Conservation (phyloP, 805 yeast species). For the Yarrowia sp. region DNA sequence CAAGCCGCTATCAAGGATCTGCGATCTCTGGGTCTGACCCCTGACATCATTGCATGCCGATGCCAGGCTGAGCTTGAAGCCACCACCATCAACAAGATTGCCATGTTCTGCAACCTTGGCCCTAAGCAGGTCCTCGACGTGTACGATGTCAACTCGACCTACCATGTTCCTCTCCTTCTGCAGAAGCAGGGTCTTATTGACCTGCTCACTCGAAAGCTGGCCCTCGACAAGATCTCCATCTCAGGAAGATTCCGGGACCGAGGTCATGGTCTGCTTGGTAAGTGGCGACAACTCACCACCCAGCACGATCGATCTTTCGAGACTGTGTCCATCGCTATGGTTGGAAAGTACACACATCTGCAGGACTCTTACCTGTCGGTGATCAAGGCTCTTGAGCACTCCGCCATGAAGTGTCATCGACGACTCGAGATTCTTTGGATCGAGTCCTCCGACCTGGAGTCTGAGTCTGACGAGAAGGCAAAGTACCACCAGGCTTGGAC, state of each 20-base stretch:
- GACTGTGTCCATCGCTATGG: constrained; percentile 91
- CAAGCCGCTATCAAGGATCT: constrained; percentile 98
- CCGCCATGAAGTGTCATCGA: constrained; percentile 87
- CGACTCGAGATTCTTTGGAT: constrained; percentile 93
- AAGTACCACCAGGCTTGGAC: constrained; percentile 97
- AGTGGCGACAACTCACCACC: constrained; percentile 82
- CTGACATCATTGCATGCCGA: constrained; percentile 98
- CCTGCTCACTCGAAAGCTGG: constrained; percentile 72
- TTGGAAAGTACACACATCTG: constrained; percentile 95
- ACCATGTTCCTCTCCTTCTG: constrained; percentile 93
- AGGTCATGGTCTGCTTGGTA: constrained; percentile 72
- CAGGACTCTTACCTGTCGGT: constrained; percentile 96
- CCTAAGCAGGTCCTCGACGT: constrained; percentile 97
- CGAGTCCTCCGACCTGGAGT: constrained; percentile 89
- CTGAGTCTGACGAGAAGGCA: constrained; percentile 68
- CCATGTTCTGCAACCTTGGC: constrained; percentile 99
- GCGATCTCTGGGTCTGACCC: constrained; percentile 91
- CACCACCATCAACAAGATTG: constrained; percentile 91
- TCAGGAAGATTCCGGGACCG: constrained; percentile 60
- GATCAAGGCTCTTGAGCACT: constrained; percentile 93
- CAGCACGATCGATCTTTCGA: constrained; percentile 84
- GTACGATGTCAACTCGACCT: constrained; percentile 95
- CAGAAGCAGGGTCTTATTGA: constrained; percentile 84
- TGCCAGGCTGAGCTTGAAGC: constrained; percentile 82
- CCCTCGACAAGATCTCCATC: constrained; percentile 58